Evolutionary conservation across 768 basidiomycete species (phyloP).

Genomic region (Clavulina sp.): DNA sequence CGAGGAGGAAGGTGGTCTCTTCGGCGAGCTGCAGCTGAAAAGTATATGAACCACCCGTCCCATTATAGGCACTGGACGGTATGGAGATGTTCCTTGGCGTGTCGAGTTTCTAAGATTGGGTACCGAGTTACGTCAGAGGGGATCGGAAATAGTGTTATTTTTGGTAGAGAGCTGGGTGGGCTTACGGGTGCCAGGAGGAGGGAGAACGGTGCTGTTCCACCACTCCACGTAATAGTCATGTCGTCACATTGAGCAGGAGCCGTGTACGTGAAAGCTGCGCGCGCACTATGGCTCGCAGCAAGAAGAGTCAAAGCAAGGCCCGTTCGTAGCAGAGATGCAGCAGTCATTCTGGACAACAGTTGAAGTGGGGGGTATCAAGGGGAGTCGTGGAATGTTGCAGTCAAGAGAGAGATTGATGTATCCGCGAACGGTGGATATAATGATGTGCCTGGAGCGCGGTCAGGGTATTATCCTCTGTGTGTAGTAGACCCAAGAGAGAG

Average conservation of each 20-base stretch:
- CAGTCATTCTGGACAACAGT: no score
- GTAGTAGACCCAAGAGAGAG: no score
- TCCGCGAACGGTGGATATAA: no score
- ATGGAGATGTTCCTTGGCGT: slow-evolving; percentile 6
- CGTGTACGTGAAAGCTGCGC: slow-evolving; percentile 9
- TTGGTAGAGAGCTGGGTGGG: not conserved
- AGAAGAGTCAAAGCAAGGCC: no score
- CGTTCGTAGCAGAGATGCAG: no score
- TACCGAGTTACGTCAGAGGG: not conserved
- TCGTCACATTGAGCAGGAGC: slow-evolving; percentile 10
- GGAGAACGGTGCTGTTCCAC: slow-evolving; percentile 7
- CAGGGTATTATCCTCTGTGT: no score
- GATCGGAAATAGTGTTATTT: no score
- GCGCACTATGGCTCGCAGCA: not conserved
- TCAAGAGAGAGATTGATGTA: no score
- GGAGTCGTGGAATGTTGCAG: no score
- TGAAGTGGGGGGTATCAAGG: no score
- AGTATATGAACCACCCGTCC: slow-evolving; percentile 8
- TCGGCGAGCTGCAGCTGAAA: not conserved
- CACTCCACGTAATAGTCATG: slow-evolving; percentile 8
- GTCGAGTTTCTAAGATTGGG: slow-evolving; percentile 3
- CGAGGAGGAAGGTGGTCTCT: slow-evolving; percentile 7
- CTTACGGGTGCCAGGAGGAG: slow-evolving; percentile 9
- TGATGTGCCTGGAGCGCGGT: no score
- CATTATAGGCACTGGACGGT: slow-evolving; percentile 2